Percentiles rank a stretch among this genome's conserved stretches.
Conservation (phyloP, 2,329 filamentous ascomycete species). For the Trichoderma oligosporum region DNA sequence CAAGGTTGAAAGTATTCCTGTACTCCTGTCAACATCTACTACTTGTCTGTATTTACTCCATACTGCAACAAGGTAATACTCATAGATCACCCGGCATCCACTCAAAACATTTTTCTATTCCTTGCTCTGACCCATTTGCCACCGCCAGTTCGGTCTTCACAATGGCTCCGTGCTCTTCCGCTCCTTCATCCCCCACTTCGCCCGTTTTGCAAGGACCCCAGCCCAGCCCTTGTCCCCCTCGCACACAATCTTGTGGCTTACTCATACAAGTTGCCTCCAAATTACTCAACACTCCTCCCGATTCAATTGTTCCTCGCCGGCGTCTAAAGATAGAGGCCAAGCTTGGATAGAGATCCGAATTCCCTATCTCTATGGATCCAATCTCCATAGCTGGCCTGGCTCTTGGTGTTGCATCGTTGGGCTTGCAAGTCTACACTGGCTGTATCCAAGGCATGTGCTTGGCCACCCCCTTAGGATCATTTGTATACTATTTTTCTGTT, state of each 20-base stretch:
- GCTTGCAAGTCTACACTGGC: constrained; percentile 44
- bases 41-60: too few relatives aligned
- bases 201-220: neutral
- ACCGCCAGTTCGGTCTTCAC: constrained; percentile 11
- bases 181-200: neutral
- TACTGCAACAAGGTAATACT: too few relatives aligned
- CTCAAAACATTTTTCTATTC: neutral
- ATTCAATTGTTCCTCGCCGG: too few relatives aligned
- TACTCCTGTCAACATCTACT: too few relatives aligned
- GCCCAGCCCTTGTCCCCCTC: constrained; percentile 6
- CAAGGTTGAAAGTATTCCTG: too few relatives aligned
- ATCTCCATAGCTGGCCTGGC: constrained; percentile 41
- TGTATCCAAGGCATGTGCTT: constrained; percentile 41
- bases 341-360: neutral
- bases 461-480: neutral
- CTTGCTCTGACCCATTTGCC: neutral
- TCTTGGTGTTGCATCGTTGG: constrained; percentile 43
- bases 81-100: too few relatives aligned
- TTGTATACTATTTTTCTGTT: neutral
- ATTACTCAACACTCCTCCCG: too few relatives aligned
- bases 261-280: neutral
- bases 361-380: constrained; percentile 38
- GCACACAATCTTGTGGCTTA: neutral
- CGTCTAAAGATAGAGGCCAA: neutral
- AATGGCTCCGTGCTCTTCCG: neutral